phyloP scores from a whole-genome alignment of 805 yeast species.

The Lipomyces starkeyi region DNA sequence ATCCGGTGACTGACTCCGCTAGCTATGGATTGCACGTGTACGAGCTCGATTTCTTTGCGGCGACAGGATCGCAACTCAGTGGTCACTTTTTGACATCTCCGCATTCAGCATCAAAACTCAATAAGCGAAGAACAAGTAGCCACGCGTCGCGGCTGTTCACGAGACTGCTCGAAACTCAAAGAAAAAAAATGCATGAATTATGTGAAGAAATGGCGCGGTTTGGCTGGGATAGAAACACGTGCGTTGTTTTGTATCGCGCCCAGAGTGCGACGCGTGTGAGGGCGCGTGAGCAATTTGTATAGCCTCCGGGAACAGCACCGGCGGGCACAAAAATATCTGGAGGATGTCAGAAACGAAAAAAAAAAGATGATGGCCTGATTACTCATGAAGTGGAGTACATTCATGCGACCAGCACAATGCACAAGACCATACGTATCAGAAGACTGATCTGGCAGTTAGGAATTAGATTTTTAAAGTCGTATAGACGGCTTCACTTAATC shows the following conservation, averaged over 20 bases:
- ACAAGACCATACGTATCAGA: no score
- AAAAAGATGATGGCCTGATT: no score
- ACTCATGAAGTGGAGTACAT: no score
- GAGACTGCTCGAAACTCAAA: background rate
- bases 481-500: no score
- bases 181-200: background rate
- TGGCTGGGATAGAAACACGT: background rate
- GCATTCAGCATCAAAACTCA: background rate
- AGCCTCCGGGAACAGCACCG: background rate
- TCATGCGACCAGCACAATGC: no score
- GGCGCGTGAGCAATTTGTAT: background rate
- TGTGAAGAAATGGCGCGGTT: background rate
- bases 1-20: background rate
- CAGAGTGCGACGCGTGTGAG: background rate
- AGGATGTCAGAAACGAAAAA: no score
- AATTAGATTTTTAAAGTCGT: no score
- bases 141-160: background rate
- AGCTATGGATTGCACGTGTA: background rate
- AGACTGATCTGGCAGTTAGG: no score
- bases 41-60: background rate
- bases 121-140: conserved; percentile 2
- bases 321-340: no score
- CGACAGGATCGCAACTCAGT: no score
- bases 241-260: background rate
- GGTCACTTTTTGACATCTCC: no score